Evolutionary conservation across 202 grass and related monocot genomes (phyloP).

Genomic region (Schoenoplectus triqueter): DNA sequence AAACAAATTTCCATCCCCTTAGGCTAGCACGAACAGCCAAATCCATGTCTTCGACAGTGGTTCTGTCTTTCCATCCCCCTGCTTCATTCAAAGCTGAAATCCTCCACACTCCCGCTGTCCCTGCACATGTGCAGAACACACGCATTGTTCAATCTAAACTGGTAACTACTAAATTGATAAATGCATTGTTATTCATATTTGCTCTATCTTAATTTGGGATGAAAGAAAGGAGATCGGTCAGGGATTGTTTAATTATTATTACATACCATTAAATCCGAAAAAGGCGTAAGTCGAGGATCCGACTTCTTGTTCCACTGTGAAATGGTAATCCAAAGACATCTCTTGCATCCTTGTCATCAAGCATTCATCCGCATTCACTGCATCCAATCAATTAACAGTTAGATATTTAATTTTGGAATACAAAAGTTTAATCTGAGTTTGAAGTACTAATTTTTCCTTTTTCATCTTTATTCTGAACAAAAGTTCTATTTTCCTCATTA

Average conservation of each 20-base stretch:
- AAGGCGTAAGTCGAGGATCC: slow-evolving; percentile 73
- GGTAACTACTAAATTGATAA: neutral
- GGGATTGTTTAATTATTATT: neutral
- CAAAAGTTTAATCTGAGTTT: neutral
- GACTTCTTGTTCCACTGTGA: slow-evolving; percentile 83
- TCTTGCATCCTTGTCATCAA: slow-evolving; percentile 99
- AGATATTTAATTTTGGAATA: neutral
- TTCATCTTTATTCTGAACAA: neutral
- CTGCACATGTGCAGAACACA: slow-evolving; percentile 36
- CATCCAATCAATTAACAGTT: slow-evolving; percentile 18
- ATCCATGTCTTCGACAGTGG: slow-evolving; percentile 96
- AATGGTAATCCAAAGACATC: slow-evolving; percentile 95
- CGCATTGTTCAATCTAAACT: neutral
- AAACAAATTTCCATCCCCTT: slow-evolving; percentile 91
- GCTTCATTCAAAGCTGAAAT: slow-evolving; percentile 81
- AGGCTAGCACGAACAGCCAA: slow-evolving; percentile 85
- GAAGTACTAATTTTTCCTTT: neutral
- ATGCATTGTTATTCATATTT: neutral
- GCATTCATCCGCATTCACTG: slow-evolving; percentile 89
- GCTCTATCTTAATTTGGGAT: neutral
- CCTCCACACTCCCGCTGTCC: slow-evolving; percentile 82
- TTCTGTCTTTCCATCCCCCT: slow-evolving; percentile 89
- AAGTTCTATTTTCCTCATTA: neutral
- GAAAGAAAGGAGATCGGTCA: neutral
- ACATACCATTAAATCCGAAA: slow-evolving; percentile 85